Evolutionary conservation across 1,284 basidiomycete species (phyloP).

Genomic region (Tylopilus microsporus): DNA sequence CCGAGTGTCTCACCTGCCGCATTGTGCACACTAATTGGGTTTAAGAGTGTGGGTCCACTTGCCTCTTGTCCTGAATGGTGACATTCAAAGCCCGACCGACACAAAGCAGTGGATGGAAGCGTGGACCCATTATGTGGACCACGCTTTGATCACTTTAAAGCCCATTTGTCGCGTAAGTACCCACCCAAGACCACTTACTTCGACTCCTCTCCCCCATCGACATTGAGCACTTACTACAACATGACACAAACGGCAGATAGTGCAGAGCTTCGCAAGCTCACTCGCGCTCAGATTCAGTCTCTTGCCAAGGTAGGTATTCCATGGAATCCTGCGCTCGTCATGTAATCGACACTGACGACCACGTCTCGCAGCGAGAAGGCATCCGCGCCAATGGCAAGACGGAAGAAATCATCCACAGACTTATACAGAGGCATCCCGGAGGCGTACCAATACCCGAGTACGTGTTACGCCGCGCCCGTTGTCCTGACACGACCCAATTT

Average conservation of each 20-base stretch:
- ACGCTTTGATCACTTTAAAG: neutral
- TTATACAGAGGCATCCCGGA: constrained; percentile 24
- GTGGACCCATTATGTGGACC: neutral
- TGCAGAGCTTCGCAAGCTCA: constrained; percentile 20
- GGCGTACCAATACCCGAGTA: constrained; percentile 24
- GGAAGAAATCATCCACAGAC: constrained; percentile 26
- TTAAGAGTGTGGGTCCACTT: no score
- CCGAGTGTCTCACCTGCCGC: neutral
- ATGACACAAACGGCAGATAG: constrained; percentile 15
- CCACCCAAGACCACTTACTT: no score
- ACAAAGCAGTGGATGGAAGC: no score
- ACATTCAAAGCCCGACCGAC: no score
- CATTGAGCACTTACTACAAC: neutral
- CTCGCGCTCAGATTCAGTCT: constrained; percentile 23
- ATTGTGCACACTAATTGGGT: neutral
- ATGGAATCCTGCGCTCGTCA: neutral
- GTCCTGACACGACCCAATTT: neutral
- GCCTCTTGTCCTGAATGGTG: no score
- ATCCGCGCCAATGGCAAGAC: constrained; percentile 26
- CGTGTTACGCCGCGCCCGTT: constrained; percentile 2
- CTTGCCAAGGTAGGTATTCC: constrained; percentile 24
- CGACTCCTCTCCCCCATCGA: neutral
- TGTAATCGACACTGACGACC: neutral
- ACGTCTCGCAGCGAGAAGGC: constrained; percentile 18
- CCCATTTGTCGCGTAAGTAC: neutral